Conservation (phyloP, 176 grass and related monocot species). For the Ampelocalamus luodianensis region DNA sequence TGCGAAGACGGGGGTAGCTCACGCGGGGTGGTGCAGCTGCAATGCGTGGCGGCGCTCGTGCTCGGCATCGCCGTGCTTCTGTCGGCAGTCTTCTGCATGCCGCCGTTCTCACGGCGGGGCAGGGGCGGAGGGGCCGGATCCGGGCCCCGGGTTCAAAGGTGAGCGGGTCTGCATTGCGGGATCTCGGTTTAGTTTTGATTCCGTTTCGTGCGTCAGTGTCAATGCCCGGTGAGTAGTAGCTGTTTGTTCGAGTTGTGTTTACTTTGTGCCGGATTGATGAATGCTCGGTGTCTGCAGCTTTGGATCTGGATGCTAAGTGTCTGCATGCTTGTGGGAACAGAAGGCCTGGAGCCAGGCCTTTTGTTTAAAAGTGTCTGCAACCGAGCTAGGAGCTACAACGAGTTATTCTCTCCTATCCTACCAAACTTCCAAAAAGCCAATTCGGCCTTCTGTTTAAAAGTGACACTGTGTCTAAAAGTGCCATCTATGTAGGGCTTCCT, state of each 20-base stretch:
- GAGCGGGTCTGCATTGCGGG: slow-evolving; percentile 38
- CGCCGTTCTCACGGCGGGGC: slow-evolving; percentile 56
- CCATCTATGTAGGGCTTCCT: not conserved
- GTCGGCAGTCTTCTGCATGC: slow-evolving; percentile 82
- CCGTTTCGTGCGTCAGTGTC: not conserved
- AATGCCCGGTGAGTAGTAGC: not conserved
- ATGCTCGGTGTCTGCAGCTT: not conserved
- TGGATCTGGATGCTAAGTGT: slow-evolving; percentile 34
- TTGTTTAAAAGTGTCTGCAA: too few relatives aligned
- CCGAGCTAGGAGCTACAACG: not conserved
- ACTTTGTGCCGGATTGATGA: not conserved
- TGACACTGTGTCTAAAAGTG: not conserved
- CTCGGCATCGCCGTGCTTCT: slow-evolving; percentile 73
- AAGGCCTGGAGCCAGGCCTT: too few relatives aligned
- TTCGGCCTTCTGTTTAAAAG: slow-evolving; percentile 7
- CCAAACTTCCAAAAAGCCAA: slow-evolving; percentile 19
- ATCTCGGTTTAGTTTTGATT: slow-evolving; percentile 24
- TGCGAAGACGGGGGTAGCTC: not conserved
- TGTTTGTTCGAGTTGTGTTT: not conserved
- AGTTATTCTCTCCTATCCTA: slow-evolving; percentile 23
- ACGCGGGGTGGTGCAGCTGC: slow-evolving; percentile 30
- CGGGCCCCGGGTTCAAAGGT: slow-evolving; percentile 50
- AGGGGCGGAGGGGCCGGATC: slow-evolving; percentile 30
- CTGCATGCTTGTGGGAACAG: too few relatives aligned
- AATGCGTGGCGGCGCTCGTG: slow-evolving; percentile 69